Conservation (phyloP, 768 basidiomycete species). For the Nidula microcarpa region DNA sequence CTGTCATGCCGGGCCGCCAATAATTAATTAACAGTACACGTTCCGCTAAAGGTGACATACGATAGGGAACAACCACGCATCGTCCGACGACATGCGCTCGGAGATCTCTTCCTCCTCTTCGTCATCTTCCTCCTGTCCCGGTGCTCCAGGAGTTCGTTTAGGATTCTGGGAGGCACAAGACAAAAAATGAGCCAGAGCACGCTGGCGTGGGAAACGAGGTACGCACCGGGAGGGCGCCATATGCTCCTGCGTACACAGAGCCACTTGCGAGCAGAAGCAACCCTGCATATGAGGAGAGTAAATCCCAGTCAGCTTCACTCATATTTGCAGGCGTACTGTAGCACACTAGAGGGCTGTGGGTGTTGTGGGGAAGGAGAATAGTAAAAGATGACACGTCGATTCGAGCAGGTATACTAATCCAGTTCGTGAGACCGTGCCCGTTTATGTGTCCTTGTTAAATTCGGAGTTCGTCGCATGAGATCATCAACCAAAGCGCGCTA, state of each 20-base stretch:
- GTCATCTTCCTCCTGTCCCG: conserved; percentile 5
- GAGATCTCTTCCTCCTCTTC: conserved; percentile 56
- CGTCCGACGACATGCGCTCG: conserved; percentile 59
- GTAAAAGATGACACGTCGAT: neutral
- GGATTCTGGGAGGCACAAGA: conserved; percentile 15
- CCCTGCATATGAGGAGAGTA: conserved; percentile 67
- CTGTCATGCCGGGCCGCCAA: conserved; percentile 14
- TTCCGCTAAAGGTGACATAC: conserved; percentile 34
- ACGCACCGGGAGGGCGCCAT: conserved; percentile 65
- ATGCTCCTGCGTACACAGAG: conserved; percentile 72
- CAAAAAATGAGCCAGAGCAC: neutral
- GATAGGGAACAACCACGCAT: conserved; percentile 76
- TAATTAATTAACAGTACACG: neutral
- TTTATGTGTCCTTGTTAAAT: too few relatives aligned
- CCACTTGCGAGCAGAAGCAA: conserved; percentile 58
- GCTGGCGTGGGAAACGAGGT: conserved; percentile 4
- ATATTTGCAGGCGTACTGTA: conserved; percentile 5
- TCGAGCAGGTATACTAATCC: too few relatives aligned
- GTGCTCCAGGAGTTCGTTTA: conserved; percentile 11
- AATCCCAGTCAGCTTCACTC: conserved; percentile 44
- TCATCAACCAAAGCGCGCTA: too few relatives aligned
- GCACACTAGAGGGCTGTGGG: neutral
- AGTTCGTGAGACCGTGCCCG: too few relatives aligned
- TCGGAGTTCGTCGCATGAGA: too few relatives aligned
- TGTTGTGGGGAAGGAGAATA: neutral